Base-by-base conservation (phyloP, 768 basidiomycete species). In the Leucogyrophana mollusca region DNA sequence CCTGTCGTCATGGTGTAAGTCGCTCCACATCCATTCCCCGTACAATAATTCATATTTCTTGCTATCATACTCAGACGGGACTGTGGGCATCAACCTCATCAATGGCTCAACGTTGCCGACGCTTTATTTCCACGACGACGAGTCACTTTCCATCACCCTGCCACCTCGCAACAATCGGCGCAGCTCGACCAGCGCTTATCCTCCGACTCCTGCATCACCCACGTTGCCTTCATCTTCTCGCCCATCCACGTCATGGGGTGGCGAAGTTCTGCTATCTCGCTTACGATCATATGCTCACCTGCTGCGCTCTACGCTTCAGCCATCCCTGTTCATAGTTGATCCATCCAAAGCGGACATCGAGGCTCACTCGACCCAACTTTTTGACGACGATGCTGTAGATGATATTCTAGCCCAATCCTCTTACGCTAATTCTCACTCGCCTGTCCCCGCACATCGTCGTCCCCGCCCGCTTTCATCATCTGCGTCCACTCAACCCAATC, bases 91-190 rank as follows among this genome's bases (percentile, higher is more conserved):
- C 50, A 95, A 95, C 64, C 83, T 92, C 47, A 89, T 85, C 53
- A 89, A 83, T 54, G 87, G 88, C 23, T 81, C 86, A 40, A 90
- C 93, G 1, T 76, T 96, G 0, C 91, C 94, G 0, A 91, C 89
- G 1, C 78, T 99, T 2, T 83, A 94, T 66, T 98, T 98, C 66
- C 96, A 98, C 64, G 96, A 98, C 60, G 94, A 98, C 56, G 94
- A 97, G 64, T 94, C 93, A 0, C 80, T 80, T 24, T 94, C 93
- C 4, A 82, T 83, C 61, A 79, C 79, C 3, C 64, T 80, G 43
- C 59, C 65, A 9, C 59, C 60, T 53, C 82, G 47, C 57, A 76
- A 57, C 57, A 62, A 52, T 43, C 61, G 54, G 41, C 65, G 53
- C 24, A 65, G 58, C 47, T 69, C 69, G 42, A 66, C 74, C 3